Conservation (phyloP, 352 stramenopile genomes). For the Globisporangium spinosum region DNA sequence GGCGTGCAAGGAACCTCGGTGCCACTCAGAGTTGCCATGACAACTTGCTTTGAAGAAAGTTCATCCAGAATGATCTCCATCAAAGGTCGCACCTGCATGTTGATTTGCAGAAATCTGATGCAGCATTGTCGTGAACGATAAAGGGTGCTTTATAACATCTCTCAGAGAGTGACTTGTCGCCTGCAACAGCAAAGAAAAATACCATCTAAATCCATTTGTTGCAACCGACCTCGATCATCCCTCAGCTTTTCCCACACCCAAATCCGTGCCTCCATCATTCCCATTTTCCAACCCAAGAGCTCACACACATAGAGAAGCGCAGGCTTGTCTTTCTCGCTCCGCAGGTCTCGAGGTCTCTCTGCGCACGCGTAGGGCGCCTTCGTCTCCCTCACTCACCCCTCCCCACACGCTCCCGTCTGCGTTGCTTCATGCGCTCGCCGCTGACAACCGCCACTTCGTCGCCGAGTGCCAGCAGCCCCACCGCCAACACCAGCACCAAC, state of each 20-base stretch:
- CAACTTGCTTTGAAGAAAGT: background rate
- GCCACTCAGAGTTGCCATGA: background rate
- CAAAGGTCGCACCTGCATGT: background rate
- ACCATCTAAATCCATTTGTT: background rate
- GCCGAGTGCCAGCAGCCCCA: background rate
- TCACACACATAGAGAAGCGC: background rate
- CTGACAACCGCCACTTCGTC: slow-evolving; percentile 1
- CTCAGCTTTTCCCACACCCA: background rate
- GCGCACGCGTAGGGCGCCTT: background rate
- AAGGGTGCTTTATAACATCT: background rate
- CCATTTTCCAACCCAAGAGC: slow-evolving; percentile 3
- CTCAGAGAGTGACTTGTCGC: background rate
- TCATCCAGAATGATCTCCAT: no score
- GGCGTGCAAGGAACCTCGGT: background rate
- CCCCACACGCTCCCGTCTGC: background rate
- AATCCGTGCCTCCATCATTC: background rate
- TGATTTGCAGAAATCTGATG: background rate
- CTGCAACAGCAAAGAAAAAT: background rate
- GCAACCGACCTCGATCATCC: background rate
- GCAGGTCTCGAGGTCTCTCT: slow-evolving; percentile 2
- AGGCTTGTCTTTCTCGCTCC: background rate
- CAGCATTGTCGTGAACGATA: background rate
- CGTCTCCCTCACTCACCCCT: background rate
- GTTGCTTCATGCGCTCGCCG: slow-evolving; percentile 18
- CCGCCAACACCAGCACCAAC: slow-evolving; percentile 18